phyloP scores from a whole-genome alignment of 2,329 filamentous ascomycete genomes.

The Pseudogymnoascus sp. region DNA sequence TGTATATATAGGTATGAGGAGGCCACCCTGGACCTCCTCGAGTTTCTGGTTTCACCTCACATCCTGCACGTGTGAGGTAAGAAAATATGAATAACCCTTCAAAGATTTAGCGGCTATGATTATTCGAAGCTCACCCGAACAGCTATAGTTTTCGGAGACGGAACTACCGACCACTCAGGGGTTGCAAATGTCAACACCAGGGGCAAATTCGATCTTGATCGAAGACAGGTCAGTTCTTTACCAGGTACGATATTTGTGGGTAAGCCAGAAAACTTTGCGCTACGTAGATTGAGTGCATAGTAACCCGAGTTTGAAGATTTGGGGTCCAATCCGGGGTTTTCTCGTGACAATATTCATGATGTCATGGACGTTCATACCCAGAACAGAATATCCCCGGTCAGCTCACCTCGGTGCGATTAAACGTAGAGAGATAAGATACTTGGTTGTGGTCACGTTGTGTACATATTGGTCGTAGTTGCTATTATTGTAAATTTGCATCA shows the following conservation, averaged over 20 bases:
- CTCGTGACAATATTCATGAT: neutral
- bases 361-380: neutral
- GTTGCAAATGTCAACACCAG: neutral
- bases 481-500: neutral
- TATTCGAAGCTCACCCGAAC: neutral
- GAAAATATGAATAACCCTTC: neutral
- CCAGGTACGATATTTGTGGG: constrained; percentile 4
- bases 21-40: neutral
- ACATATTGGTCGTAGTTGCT: neutral
- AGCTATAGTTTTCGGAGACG: neutral
- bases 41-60: neutral
- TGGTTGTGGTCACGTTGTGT: neutral
- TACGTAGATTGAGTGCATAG: neutral
- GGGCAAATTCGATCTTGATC: neutral
- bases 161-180: neutral
- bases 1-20: neutral
- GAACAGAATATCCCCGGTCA: neutral
- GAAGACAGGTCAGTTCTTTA: neutral
- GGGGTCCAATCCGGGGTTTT: neutral
- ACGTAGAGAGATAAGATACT: neutral
- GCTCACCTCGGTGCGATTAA: neutral
- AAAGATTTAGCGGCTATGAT: neutral
- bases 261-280: neutral
- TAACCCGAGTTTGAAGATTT: neutral
- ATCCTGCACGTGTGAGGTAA: neutral